phyloP scores from a whole-genome alignment of 306 rosid species.

The Cicer pinnatifidum region DNA sequence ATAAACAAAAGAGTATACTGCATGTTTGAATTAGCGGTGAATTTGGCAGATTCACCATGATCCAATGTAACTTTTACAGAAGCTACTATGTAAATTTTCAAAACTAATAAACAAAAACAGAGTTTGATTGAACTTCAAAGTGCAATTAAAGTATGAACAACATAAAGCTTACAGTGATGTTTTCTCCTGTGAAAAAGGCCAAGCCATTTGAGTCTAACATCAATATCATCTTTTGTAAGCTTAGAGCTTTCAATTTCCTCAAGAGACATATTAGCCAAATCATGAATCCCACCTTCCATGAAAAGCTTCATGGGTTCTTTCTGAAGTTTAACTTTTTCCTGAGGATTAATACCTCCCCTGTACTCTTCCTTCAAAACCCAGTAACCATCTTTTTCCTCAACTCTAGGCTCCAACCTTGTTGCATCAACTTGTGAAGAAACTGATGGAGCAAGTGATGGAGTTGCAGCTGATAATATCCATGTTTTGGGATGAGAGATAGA shows the following conservation, averaged over 20 bases:
- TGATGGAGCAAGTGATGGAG: conserved; percentile 52
- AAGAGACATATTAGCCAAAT: conserved; percentile 65
- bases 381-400: conserved; percentile 73
- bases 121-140: not conserved
- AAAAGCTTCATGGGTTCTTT: conserved; percentile 89
- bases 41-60: no score
- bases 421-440: conserved; percentile 47
- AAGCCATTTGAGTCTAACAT: conserved; percentile 97
- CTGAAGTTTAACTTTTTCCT: conserved; percentile 77
- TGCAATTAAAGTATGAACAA: not conserved
- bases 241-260: conserved; percentile 75
- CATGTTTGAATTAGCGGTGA: no score
- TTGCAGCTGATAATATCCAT: conserved; percentile 54
- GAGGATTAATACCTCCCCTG: conserved; percentile 74
- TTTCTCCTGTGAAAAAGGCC: conserved; percentile 94
- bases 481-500: conserved; percentile 41
- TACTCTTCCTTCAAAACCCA: conserved; percentile 83
- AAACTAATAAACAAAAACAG: not conserved
- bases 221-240: conserved; percentile 76
- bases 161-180: conserved; percentile 70
- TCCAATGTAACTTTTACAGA: not conserved
- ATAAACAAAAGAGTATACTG: not conserved
- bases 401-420: conserved; percentile 73
- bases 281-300: conserved; percentile 76
- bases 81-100: not conserved